phyloP scores from a whole-genome alignment of 2,329 filamentous ascomycete genomes.

The Cercospora sp. region DNA sequence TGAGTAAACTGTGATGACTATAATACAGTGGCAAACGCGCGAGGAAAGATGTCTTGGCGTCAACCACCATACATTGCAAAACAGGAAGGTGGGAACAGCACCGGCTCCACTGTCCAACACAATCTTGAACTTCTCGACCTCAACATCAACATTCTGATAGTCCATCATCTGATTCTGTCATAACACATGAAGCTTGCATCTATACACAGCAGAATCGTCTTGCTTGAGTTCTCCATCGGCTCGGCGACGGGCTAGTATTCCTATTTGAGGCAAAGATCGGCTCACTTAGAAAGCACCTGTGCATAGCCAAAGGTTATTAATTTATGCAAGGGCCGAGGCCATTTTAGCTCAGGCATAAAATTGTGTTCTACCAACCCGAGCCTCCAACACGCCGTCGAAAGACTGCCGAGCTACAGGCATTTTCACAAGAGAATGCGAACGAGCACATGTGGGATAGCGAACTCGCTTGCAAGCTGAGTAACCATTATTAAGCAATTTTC shows the following conservation, averaged over 20 bases:
- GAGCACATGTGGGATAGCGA: background rate
- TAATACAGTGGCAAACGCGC: background rate
- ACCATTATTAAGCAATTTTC: background rate
- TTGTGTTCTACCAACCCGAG: background rate
- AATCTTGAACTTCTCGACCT: background rate
- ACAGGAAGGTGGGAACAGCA: background rate
- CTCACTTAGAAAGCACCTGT: background rate
- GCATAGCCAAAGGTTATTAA: background rate
- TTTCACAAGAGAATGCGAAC: background rate
- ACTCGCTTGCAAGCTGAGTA: background rate
- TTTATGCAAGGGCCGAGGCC: background rate
- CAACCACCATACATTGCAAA: background rate
- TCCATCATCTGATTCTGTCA: background rate
- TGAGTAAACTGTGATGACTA: background rate
- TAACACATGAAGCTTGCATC: background rate
- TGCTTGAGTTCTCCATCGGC: background rate
- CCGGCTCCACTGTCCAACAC: background rate
- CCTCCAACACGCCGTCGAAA: background rate
- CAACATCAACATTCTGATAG: background rate
- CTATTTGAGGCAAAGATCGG: background rate
- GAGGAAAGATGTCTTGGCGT: background rate
- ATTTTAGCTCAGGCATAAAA: background rate
- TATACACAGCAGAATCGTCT: background rate
- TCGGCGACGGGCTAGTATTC: background rate
- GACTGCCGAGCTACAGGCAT: background rate